Percentiles rank a stretch among this genome's conserved stretches.
Evolutionary conservation across 2,329 filamentous ascomycete species (phyloP).

Genomic region (Claviceps quebecensis): DNA sequence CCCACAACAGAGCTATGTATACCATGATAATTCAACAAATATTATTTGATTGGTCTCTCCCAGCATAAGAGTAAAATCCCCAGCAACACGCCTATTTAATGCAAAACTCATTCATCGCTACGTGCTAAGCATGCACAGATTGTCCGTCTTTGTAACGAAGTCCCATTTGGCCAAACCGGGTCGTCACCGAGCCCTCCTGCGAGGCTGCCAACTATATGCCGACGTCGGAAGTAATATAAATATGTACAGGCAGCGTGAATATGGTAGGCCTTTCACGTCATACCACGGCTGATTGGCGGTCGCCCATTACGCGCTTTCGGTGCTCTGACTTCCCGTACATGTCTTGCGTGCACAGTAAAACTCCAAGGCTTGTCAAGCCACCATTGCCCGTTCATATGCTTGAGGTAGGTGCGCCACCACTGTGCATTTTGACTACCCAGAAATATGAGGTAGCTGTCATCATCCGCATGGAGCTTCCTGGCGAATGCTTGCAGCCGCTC

Average conservation of each 20-base stretch:
- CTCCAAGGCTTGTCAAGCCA: constrained; percentile 16
- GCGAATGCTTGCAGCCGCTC: constrained; percentile 12
- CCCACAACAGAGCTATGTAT: not conserved
- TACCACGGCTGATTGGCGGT: not conserved
- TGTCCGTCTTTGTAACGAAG: not conserved
- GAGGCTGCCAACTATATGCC: not conserved
- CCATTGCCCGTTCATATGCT: constrained; percentile 14
- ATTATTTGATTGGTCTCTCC: not conserved
- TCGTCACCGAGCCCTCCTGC: not conserved
- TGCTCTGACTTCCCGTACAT: not conserved
- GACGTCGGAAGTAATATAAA: not conserved
- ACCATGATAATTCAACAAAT: not conserved
- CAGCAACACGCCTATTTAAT: not conserved
- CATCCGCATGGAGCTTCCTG: constrained; percentile 9
- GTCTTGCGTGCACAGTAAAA: constrained; percentile 10
- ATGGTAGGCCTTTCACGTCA: not conserved
- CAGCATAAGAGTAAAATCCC: not conserved
- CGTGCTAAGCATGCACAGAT: not conserved
- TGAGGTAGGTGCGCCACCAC: constrained; percentile 14
- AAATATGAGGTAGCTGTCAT: constrained; percentile 14
- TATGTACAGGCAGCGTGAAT: not conserved
- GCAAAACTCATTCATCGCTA: not conserved
- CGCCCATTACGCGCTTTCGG: not conserved
- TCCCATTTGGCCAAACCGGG: not conserved
- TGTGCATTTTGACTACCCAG: constrained; percentile 14